Percentiles rank a stretch among this genome's conserved stretches.
phyloP scores from a whole-genome alignment of 2,329 filamentous ascomycete genomes.

The Trichophyton benhamiae region DNA sequence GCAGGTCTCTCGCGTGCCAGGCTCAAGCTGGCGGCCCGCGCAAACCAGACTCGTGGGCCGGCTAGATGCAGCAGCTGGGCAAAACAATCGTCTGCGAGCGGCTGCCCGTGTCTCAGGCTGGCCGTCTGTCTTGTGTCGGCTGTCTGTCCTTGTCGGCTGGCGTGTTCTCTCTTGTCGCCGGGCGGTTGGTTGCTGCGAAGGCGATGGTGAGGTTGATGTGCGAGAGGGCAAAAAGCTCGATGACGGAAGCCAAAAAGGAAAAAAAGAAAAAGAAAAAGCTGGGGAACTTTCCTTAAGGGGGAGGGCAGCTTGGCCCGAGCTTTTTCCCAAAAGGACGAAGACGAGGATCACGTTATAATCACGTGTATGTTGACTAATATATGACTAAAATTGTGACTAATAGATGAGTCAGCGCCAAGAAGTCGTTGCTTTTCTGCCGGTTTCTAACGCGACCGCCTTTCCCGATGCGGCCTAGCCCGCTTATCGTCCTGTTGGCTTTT shows the following conservation, averaged over 20 bases:
- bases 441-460: constrained; percentile 5
- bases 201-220: neutral
- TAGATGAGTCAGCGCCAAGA: neutral
- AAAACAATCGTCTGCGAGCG: neutral
- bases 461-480: constrained; percentile 5
- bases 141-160: neutral
- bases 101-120: neutral
- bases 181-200: neutral
- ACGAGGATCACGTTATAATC: neutral
- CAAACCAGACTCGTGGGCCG: neutral
- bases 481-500: constrained; percentile 2
- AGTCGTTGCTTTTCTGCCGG: neutral
- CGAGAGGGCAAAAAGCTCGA: neutral
- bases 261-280: neutral
- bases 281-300: neutral
- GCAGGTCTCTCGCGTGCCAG: neutral
- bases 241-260: neutral
- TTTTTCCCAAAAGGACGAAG: neutral
- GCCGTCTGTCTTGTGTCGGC: neutral
- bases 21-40: neutral
- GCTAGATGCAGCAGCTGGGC: neutral
- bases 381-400: neutral
- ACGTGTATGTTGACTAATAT: neutral
- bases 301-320: neutral
- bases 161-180: neutral